Evolutionary conservation across 352 stramenopile species (phyloP).

Genomic region (Pythium aquatile): DNA sequence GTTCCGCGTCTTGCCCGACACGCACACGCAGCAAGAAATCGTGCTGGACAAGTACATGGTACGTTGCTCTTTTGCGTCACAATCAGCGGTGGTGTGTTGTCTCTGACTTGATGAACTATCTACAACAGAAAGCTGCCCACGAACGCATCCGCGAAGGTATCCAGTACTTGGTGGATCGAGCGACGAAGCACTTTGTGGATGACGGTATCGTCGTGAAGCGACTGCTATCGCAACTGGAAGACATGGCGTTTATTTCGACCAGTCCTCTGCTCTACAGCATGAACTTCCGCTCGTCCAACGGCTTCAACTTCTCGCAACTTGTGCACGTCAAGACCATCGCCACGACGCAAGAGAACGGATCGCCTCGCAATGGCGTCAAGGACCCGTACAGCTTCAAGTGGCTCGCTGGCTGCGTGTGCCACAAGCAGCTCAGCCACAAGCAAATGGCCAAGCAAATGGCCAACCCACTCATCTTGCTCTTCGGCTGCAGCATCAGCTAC

Average conservation of each 20-base stretch:
- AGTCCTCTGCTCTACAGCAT: conserved; percentile 79
- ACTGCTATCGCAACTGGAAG: conserved; percentile 51
- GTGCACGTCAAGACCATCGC: conserved; percentile 88
- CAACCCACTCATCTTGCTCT: conserved; percentile 97
- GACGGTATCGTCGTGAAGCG: conserved; percentile 41
- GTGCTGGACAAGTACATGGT: conserved; percentile 77
- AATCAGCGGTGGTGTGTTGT: neutral
- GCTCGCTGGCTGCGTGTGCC: conserved; percentile 94
- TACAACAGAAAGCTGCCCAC: conserved; percentile 54
- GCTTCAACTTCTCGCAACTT: conserved; percentile 78
- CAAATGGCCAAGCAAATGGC: conserved; percentile 91
- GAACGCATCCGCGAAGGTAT: conserved; percentile 62
- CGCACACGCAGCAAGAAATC: conserved; percentile 57
- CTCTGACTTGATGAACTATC: neutral
- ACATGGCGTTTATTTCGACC: conserved; percentile 75
- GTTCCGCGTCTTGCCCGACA: conserved; percentile 36
- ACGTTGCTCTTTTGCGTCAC: conserved; percentile 15
- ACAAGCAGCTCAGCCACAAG: conserved; percentile 97
- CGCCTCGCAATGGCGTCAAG: conserved; percentile 62
- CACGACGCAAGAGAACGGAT: conserved; percentile 22
- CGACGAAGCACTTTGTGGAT: conserved; percentile 30
- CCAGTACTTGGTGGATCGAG: conserved; percentile 34
- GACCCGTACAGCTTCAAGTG: conserved; percentile 90
- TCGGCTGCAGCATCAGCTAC: conserved; percentile 96
- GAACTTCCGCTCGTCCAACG: conserved; percentile 68